These are phyloP conservation scores for Trametes maxima DNA, from an alignment of 768 basidiomycete species.

Conservation along the genomic window DNA sequence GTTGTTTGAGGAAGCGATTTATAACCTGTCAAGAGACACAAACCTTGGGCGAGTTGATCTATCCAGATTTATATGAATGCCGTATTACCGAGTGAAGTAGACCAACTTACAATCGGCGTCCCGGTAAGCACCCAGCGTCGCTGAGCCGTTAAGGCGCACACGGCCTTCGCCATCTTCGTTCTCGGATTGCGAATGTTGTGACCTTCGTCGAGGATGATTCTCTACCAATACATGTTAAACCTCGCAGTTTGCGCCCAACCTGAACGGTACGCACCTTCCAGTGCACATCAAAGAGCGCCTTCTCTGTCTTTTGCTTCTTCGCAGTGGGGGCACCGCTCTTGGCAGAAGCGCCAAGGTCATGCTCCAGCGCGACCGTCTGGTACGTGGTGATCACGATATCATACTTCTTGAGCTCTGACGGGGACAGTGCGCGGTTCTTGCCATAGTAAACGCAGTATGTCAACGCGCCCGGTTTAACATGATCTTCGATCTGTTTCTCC, in stretches of 20 bases:
- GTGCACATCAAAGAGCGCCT: constrained; percentile 62
- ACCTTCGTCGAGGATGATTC: constrained; percentile 87
- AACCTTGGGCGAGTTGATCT: constrained; percentile 83
- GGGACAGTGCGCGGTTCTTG: constrained; percentile 55
- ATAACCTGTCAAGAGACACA: not conserved
- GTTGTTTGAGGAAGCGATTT: not conserved
- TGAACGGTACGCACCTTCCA: constrained; percentile 68
- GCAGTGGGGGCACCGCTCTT: constrained; percentile 38
- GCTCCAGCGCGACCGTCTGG: constrained; percentile 66
- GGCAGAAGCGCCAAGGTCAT: constrained; percentile 24
- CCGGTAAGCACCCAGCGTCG: constrained; percentile 82
- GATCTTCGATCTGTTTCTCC: constrained; percentile 83
- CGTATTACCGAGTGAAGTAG: too few relatives aligned
- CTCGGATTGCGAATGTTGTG: constrained; percentile 85
- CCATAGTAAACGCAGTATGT: constrained; percentile 73
- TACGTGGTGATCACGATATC: constrained; percentile 89
- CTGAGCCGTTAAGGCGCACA: constrained; percentile 62
- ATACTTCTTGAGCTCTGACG: constrained; percentile 61
- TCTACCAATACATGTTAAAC: constrained; percentile 37
- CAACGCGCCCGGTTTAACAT: constrained; percentile 56
- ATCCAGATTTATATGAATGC: not conserved
- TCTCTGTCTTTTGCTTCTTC: constrained; percentile 65
- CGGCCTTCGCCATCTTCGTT: constrained; percentile 80
- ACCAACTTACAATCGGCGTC: constrained; percentile 79
- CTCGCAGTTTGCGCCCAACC: not conserved